Conservation (phyloP, 306 rosid species). For the Aeschynomene evenia region DNA sequence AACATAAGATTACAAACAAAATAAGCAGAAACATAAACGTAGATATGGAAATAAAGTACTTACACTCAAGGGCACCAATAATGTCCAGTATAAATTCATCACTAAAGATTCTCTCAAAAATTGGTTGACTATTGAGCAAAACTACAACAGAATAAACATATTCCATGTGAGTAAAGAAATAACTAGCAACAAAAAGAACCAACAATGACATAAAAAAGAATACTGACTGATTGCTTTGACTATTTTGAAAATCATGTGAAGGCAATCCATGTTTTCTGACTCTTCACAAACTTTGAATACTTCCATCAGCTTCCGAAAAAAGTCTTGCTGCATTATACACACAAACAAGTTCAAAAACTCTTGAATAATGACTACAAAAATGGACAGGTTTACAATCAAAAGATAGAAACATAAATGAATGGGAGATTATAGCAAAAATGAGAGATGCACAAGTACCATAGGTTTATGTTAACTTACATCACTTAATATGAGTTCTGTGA, state of each 20-base stretch:
- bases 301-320: slow-evolving; percentile 77
- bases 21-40: background rate
- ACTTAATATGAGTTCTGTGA: slow-evolving; percentile 68
- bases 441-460: slow-evolving; percentile 27
- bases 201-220: slow-evolving; percentile 21
- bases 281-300: slow-evolving; percentile 78
- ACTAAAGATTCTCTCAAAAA: slow-evolving; percentile 82
- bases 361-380: background rate
- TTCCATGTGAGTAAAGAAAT: slow-evolving; percentile 16
- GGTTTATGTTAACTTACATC: slow-evolving; percentile 68
- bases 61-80: slow-evolving; percentile 92
- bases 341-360: background rate
- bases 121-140: slow-evolving; percentile 73
- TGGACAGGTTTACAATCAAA: slow-evolving; percentile 1
- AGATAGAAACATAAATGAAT: background rate
- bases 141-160: slow-evolving; percentile 52
- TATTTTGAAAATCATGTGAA: slow-evolving; percentile 90
- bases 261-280: slow-evolving; percentile 75
- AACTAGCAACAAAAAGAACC: slow-evolving; percentile 9
- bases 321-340: slow-evolving; percentile 65
- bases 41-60: slow-evolving; percentile 36
- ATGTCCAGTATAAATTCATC: slow-evolving; percentile 85
- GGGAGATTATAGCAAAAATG: background rate
- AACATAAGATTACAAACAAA: background rate
- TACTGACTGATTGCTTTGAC: slow-evolving; percentile 89